Percentiles rank a stretch among this genome's conserved stretches.
Evolutionary conservation across 208 protist species (phyloP).

Genomic region (Leishmania tropica): DNA sequence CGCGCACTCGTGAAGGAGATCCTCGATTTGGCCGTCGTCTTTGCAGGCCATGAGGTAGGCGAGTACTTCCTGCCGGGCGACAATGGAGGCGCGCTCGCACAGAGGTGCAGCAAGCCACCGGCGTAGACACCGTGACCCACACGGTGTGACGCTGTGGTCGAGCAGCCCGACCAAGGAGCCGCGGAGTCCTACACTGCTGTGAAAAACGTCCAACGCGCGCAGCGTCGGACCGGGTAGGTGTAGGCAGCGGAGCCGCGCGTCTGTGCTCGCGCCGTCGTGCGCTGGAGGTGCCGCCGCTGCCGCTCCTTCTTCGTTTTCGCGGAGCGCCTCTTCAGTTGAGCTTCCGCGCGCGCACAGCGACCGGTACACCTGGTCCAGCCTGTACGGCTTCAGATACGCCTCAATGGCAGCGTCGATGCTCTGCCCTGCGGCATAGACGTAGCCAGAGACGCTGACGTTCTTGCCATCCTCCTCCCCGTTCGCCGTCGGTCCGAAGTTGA

Average conservation of each 20-base stretch:
- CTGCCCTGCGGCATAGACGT: conserved; percentile 15
- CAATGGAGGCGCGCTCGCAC: conserved; percentile 33
- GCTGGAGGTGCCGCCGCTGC: background rate
- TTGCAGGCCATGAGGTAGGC: conserved; percentile 40
- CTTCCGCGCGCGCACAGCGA: conserved; percentile 25
- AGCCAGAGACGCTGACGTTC: conserved; percentile 47
- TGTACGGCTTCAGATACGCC: conserved; percentile 60
- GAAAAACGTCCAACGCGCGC: conserved; percentile 84
- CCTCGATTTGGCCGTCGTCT: conserved; percentile 46
- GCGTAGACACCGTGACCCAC: conserved; percentile 65
- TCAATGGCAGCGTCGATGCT: conserved; percentile 46
- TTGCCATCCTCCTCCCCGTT: conserved; percentile 80
- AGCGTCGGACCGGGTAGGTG: conserved; percentile 68
- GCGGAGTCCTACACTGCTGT: conserved; percentile 46
- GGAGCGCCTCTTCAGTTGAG: background rate
- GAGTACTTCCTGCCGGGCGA: conserved; percentile 52
- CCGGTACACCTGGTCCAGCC: conserved; percentile 57
- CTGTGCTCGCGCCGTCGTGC: background rate
- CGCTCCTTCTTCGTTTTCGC: background rate
- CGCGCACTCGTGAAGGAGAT: conserved; percentile 69
- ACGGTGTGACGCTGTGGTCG: conserved; percentile 70
- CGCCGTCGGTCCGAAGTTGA: conserved; percentile 74
- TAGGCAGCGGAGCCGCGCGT: background rate
- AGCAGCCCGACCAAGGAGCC: conserved; percentile 69
- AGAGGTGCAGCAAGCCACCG: conserved; percentile 74